A percentile compares a stretch with the other conserved stretches of the same genome.
phyloP scores from a whole-genome alignment of 176 grass and related monocot species.

The Carex cristatella region DNA sequence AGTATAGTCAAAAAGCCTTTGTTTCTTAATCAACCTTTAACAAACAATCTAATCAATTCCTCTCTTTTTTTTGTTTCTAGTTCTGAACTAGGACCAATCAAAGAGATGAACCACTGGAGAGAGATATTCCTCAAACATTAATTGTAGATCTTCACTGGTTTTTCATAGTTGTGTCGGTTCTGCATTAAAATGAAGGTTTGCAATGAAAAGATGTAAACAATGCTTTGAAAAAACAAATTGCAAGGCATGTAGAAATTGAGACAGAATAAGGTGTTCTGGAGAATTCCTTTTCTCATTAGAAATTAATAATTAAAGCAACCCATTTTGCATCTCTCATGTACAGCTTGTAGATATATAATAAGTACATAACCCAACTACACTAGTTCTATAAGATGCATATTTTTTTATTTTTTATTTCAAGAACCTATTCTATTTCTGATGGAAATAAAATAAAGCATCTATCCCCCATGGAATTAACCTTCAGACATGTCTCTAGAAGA shows the following conservation, averaged over 20 bases:
- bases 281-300: background rate
- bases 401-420: background rate
- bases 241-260: background rate
- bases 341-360: background rate
- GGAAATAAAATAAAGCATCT: slow-evolving; percentile 9
- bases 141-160: slow-evolving; percentile 81
- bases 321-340: background rate
- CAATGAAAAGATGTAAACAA: background rate
- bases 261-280: background rate
- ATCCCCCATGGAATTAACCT: background rate
- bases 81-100: background rate
- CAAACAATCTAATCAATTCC: slow-evolving; percentile 23
- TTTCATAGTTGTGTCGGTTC: slow-evolving; percentile 75
- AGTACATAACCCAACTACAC: background rate
- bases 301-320: background rate
- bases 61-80: slow-evolving; percentile 3
- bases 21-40: background rate
- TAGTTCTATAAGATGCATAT: background rate
- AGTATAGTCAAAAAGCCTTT: slow-evolving; percentile 18
- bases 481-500: background rate
- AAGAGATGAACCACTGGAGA: background rate
- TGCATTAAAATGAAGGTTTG: slow-evolving; percentile 32
- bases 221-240: background rate
- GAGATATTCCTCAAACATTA: slow-evolving; percentile 17
- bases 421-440: background rate